Evolutionary conservation across 2,329 filamentous ascomycete species (phyloP).

Genomic region (Calonectria henricotiae): DNA sequence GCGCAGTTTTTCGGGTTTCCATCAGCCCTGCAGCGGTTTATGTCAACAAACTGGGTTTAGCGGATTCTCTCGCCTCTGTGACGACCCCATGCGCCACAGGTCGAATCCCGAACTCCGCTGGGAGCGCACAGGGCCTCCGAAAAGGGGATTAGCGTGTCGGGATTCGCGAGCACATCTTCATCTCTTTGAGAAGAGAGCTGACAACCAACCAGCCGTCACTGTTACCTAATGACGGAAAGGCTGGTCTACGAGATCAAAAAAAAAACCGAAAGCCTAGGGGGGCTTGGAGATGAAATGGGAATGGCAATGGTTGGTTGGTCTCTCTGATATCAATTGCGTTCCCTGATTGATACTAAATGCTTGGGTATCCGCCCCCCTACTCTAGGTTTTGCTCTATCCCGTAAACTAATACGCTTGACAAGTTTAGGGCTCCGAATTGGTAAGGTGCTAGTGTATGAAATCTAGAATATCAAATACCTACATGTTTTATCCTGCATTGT

Average conservation of each 20-base stretch:
- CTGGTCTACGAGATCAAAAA: background rate
- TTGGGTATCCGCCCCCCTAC: too few species aligned
- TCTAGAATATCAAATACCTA: too few species aligned
- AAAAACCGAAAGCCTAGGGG: background rate
- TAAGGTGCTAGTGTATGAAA: too few species aligned
- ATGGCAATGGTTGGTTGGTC: too few species aligned
- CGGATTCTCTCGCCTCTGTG: background rate
- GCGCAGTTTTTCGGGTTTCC: constrained; percentile 5
- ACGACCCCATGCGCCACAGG: background rate
- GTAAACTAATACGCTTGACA: too few species aligned
- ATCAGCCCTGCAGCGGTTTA: constrained; percentile 5
- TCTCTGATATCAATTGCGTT: too few species aligned
- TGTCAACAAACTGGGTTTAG: constrained; percentile 6
- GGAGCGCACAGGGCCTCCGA: background rate
- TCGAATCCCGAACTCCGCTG: constrained; percentile 6
- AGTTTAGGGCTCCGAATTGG: too few species aligned
- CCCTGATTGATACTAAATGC: too few species aligned
- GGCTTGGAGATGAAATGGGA: too few species aligned
- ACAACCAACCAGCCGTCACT: background rate
- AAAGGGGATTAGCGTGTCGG: constrained; percentile 1
- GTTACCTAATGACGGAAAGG: background rate
- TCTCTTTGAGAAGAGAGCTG: background rate
- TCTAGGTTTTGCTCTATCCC: too few species aligned
- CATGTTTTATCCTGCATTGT: too few species aligned
- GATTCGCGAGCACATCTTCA: constrained; percentile 1